Evolutionary conservation across 176 grass and related monocot species (phyloP), one percentile per base, ranked within the genome.

Genomic region (Neostapfia colusana): DNA sequence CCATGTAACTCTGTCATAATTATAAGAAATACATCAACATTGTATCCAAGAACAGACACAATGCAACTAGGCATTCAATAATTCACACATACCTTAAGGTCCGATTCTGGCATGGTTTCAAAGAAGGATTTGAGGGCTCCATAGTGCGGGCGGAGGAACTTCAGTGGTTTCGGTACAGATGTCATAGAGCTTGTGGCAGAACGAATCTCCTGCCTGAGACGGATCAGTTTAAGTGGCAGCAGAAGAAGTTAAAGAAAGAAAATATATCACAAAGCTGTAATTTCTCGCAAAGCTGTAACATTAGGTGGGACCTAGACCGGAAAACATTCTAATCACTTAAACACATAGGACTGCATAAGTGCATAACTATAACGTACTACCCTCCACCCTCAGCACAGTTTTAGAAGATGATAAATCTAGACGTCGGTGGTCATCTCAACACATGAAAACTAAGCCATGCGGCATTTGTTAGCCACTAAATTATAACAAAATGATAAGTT

Each of bases 101-200:
- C 89, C 46, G 91, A 93, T 8, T 93, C 89, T 20, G 76, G 53
- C 91, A 93, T 93, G 44, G 61, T 87, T 42, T 93, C 95, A 8
- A 78, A 97, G 64, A 76, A 97, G 8, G 81, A 43, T 63, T 97
- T 97, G 10, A 97, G 89, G 70, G 86, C 89, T 74, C 91, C 91
- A 80, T 93, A 97, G 64, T 97, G 95, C 1, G 91, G 91, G 21
- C 95, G 86, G 14, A 97, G 91, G 82, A 97, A 97, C 46, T 97
- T 97, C 31, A 97, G 82, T 21, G 95, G 91, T 73, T 97, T 97
- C 10, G 95, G 95, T 12, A 97, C 95, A 37, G 95, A 97, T 2
- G 95, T 97, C 95, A 97, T 97, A 0, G 95, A 97, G 38, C 95
- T 97, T 16, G 91, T 98, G 15, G 95, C 89, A 0, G 95, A 90